These are phyloP conservation scores for Paraconiothyrium brasiliense DNA, from an alignment of 2,329 filamentous ascomycete genomes.

Conservation along the genomic window DNA sequence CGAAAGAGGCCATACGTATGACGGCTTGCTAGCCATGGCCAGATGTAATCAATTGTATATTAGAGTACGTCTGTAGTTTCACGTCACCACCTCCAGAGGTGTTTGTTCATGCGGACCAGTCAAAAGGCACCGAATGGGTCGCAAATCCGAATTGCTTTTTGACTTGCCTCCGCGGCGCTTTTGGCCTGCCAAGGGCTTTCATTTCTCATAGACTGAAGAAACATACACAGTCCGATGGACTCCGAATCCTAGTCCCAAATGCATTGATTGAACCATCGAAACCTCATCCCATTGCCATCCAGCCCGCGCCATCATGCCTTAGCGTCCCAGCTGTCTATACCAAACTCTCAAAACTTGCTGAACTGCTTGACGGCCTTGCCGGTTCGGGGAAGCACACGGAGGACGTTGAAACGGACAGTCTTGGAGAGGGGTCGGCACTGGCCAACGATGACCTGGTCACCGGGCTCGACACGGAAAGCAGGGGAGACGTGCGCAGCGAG, in stretches of 20 bases:
- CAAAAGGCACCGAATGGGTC: not conserved
- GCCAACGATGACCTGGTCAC: constrained; percentile 98
- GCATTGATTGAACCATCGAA: constrained; percentile 49
- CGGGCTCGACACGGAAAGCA: constrained; percentile 99
- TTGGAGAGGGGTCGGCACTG: constrained; percentile 99
- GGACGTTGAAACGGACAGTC: constrained; percentile 99
- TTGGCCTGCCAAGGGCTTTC: constrained; percentile 50
- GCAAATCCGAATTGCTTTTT: constrained; percentile 36
- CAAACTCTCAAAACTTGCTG: constrained; percentile 87
- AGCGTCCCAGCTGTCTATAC: constrained; percentile 30
- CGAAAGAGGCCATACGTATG: too few species aligned
- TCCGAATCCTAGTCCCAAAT: constrained; percentile 52
- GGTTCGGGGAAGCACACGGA: constrained; percentile 96
- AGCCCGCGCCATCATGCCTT: constrained; percentile 36
- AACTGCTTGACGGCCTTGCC: constrained; percentile 98
- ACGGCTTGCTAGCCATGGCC: too few species aligned
- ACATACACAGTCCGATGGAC: constrained; percentile 53
- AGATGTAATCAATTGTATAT: too few species aligned
- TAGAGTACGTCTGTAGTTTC: too few species aligned
- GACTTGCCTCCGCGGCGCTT: constrained; percentile 48
- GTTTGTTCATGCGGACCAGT: too few species aligned
- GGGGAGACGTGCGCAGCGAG: constrained; percentile 98
- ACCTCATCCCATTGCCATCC: constrained; percentile 41
- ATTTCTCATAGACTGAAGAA: constrained; percentile 53
- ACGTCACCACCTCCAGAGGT: too few species aligned